Base-by-base conservation (phyloP, 2,329 filamentous ascomycete species). In the Coleophoma crateriformis region DNA sequence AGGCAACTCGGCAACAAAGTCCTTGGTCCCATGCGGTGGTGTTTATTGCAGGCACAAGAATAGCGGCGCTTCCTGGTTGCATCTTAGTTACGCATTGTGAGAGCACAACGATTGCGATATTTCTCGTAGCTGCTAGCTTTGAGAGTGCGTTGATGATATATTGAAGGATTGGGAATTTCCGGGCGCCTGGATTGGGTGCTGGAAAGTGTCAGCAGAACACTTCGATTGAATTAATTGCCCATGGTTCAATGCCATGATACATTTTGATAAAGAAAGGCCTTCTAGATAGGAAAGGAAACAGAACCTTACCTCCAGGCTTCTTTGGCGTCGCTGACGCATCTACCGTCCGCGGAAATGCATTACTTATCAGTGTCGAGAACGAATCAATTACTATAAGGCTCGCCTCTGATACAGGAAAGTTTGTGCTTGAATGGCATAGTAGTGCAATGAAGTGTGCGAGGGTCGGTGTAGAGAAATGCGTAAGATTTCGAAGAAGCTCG, bases 31-130 rank as follows among this genome's bases (percentile, higher is more conserved):
- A 96, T 39, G 87, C 81, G 17, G 75, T 76, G 13, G 87, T 84
- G 50, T 85, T 85, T 54, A 96, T 76, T 38, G 88, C 82, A 14
- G 90, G 87, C 47, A 85, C 78, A 45, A 97, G 72, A 11, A 85
- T 79, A 13, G 90, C 87, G 56, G 75, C 79, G 56, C 71, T 76
- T 55, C 78, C 84, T 4, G 75, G 74, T 54, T 86, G 83, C 69
- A 95, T 85, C 57, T 84, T 87, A n/a, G 89, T 95, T 39, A 85
- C 86, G 51, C 87, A 89, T 64, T 95, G 90, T 35, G 84, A 90
- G 45, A 90, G 76, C 17, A 94, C 66, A 3, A 96, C 72, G 39
- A 95, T 74, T 20, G 89, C 87, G 47, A 91, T 75, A 59, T 88
- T 79, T 55, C 81, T 79, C 32, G 85, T 79, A 11, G 85, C 82